Conservation (phyloP, 805 yeast species). For the Blastobotrys robertii region DNA sequence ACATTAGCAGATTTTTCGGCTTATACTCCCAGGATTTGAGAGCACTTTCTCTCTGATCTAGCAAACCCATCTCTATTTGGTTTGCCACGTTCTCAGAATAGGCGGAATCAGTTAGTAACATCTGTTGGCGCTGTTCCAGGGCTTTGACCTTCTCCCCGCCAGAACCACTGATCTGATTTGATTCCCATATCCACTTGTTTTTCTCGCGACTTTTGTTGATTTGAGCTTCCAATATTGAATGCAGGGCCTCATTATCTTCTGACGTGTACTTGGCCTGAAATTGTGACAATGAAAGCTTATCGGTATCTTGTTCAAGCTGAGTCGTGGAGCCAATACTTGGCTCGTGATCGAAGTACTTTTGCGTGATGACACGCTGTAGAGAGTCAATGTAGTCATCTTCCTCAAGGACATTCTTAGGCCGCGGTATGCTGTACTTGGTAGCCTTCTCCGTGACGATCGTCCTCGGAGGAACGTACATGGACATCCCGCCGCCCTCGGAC, state of each 20-base stretch:
- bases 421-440: too few species aligned
- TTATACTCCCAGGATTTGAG: background rate
- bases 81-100: background rate
- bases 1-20: background rate
- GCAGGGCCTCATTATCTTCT: constrained; percentile 20
- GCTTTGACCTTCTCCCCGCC: background rate
- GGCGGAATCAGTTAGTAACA: background rate
- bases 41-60: too few species aligned
- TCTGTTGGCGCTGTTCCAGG: background rate
- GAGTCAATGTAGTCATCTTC: constrained; percentile 21
- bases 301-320: background rate
- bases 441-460: too few species aligned
- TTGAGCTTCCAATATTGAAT: constrained; percentile 14
- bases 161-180: constrained; percentile 2
- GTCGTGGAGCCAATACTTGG: constrained; percentile 1
- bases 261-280: constrained; percentile 23
- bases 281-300: constrained; percentile 10
- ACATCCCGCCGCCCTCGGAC: too few species aligned
- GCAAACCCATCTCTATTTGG: too few species aligned
- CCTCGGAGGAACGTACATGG: too few species aligned
- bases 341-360: constrained; percentile 9
- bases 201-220: constrained; percentile 13
- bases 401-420: constrained; percentile 11
- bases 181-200: constrained; percentile 18
- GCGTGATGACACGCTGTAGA: constrained; percentile 16